Percentiles rank a stretch among this genome's conserved stretches.
These are phyloP conservation scores for Dendryphion nanum DNA, from an alignment of 2,329 filamentous ascomycete genomes.

Conservation along the genomic window DNA sequence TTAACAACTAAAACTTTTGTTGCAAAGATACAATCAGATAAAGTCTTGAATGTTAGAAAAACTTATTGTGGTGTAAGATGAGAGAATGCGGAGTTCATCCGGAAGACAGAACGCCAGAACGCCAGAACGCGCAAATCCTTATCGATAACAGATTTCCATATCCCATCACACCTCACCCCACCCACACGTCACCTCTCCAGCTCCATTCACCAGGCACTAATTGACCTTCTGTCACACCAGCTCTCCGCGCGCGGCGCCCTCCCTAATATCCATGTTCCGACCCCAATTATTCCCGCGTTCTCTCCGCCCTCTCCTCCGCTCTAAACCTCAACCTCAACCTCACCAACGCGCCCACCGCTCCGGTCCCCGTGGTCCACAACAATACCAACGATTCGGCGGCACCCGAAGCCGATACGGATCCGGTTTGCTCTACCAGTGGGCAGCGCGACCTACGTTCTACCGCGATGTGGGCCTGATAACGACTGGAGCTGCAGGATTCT, in stretches of 20 bases:
- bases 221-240: too few species aligned
- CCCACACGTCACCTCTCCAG: background rate
- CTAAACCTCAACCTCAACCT: background rate
- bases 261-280: background rate
- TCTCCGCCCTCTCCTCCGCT: background rate
- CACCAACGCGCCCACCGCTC: background rate
- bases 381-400: slow-evolving; percentile 31
- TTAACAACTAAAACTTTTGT: too few species aligned
- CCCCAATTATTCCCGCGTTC: slow-evolving; percentile 3
- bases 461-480: slow-evolving; percentile 46
- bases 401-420: slow-evolving; percentile 2
- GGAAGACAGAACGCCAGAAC: too few species aligned
- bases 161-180: background rate
- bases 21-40: too few species aligned
- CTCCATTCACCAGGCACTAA: background rate
- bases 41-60: too few species aligned
- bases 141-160: too few species aligned
- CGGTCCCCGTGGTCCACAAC: slow-evolving; percentile 5
- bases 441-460: slow-evolving; percentile 47
- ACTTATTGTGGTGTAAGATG: too few species aligned
- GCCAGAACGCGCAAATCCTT: too few species aligned
- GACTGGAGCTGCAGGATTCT: slow-evolving; percentile 53
- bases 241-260: background rate
- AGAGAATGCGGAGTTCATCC: too few species aligned
- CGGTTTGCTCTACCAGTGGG: slow-evolving; percentile 39